Evolutionary conservation across 257 asterid species (phyloP).

Genomic region (Nicotiana otophora): DNA sequence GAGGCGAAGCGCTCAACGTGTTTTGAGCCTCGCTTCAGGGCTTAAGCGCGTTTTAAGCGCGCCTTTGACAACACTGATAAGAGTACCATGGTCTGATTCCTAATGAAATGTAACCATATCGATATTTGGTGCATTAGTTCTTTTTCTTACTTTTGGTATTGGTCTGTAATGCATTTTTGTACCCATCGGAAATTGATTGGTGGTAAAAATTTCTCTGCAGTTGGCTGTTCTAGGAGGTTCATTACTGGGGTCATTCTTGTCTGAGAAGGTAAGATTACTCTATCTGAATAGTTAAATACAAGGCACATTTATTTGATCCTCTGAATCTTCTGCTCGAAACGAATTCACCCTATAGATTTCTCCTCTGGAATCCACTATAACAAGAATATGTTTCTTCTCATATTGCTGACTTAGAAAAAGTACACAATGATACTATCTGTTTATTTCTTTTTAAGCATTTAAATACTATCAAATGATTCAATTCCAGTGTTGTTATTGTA

Average conservation of each 20-base stretch:
- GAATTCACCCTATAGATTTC: not conserved
- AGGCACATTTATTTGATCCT: not conserved
- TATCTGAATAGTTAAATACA: not conserved
- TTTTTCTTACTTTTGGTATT: not conserved
- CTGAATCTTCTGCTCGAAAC: not conserved
- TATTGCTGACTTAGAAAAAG: not conserved
- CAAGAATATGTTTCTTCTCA: not conserved
- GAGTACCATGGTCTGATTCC: not conserved
- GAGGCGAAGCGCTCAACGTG: no score
- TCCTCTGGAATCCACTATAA: not conserved
- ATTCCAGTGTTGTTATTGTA: not conserved
- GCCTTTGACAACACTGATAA: no score
- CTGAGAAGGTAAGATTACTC: constrained; percentile 67
- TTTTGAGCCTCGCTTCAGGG: no score
- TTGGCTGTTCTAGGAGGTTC: constrained; percentile 98
- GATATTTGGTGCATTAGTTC: not conserved
- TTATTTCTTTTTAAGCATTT: not conserved
- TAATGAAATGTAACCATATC: not conserved
- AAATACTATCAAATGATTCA: not conserved
- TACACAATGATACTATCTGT: not conserved
- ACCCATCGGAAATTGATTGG: not conserved
- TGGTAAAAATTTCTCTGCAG: constrained; percentile 33
- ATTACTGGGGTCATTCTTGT: constrained; percentile 76
- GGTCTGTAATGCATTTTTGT: not conserved
- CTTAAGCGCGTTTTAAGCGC: no score